Conservation (phyloP, 2,329 filamentous ascomycete species). For the Diaporthe longicolla region DNA sequence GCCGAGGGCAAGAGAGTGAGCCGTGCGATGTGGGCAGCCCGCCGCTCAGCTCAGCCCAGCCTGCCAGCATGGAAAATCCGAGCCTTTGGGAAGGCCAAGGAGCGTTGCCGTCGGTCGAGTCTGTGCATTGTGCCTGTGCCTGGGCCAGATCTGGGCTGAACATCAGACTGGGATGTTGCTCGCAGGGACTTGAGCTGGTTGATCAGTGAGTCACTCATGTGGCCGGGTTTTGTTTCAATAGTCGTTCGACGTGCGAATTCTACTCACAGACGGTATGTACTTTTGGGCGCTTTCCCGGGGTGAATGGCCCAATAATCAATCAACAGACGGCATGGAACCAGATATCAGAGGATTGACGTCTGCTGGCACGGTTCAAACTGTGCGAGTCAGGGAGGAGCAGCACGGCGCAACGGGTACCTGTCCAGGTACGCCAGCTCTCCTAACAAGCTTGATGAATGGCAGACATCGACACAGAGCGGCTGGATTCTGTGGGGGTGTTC, state of each 20-base stretch:
- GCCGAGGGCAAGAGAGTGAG: not conserved
- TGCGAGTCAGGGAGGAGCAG: slow-evolving; percentile 23
- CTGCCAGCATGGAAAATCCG: not conserved
- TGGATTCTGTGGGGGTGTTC: not conserved
- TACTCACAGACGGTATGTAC: slow-evolving; percentile 1
- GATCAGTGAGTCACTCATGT: slow-evolving; percentile 21
- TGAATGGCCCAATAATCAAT: not conserved
- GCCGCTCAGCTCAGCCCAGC: slow-evolving; percentile 10
- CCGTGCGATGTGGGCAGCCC: slow-evolving; percentile 10
- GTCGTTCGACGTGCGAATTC: slow-evolving; percentile 13
- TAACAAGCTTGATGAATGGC: not conserved
- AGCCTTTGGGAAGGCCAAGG: slow-evolving; percentile 22
- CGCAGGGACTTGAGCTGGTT: slow-evolving; percentile 20
- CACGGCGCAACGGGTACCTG: not conserved
- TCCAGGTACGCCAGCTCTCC: not conserved
- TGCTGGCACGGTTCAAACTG: slow-evolving; percentile 10
- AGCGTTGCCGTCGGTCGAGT: slow-evolving; percentile 29
- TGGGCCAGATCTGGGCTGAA: slow-evolving; percentile 9
- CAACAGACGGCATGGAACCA: not conserved
- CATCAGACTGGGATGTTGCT: slow-evolving; percentile 37
- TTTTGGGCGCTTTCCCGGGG: not conserved
- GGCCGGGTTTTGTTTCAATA: slow-evolving; percentile 28
- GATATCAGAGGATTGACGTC: not conserved
- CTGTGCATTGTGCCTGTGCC: slow-evolving; percentile 32
- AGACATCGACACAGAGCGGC: not conserved